These are phyloP conservation scores for Lactarius akahatsu DNA, from an alignment of 768 basidiomycete species.

Conservation along the genomic window DNA sequence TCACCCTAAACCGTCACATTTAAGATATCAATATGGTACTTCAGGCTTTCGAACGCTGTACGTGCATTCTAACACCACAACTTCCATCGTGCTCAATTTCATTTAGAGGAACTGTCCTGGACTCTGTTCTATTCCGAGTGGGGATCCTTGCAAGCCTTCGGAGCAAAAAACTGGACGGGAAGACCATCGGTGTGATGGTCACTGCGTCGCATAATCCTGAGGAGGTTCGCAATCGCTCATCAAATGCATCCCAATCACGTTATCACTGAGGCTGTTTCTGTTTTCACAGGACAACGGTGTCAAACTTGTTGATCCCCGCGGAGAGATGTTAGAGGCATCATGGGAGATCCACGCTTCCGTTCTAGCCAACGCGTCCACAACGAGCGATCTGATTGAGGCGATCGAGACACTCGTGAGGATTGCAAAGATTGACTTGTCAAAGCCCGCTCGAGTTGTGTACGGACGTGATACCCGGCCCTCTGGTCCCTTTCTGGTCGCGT, in stretches of 20 bases:
- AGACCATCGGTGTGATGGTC: constrained; percentile 96
- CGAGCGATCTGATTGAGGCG: constrained; percentile 66
- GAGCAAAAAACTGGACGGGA: constrained; percentile 89
- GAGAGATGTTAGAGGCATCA: constrained; percentile 93
- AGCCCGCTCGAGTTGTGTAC: constrained; percentile 82
- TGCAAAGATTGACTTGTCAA: constrained; percentile 72
- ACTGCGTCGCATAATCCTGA: constrained; percentile 99
- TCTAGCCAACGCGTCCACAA: constrained; percentile 79
- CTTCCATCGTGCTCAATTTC: constrained; percentile 17
- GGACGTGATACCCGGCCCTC: constrained; percentile 93
- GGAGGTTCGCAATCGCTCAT: constrained; percentile 47
- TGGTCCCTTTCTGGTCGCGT: constrained; percentile 68
- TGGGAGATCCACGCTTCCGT: constrained; percentile 91
- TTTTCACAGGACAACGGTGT: constrained; percentile 88
- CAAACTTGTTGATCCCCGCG: constrained; percentile 94
- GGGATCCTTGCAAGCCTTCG: constrained; percentile 87
- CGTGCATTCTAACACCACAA: constrained; percentile 35
- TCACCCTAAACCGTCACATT: constrained; percentile 69
- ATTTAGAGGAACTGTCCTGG: constrained; percentile 64
- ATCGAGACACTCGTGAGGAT: constrained; percentile 61
- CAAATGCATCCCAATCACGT: constrained; percentile 5
- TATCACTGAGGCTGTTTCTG: constrained; percentile 20
- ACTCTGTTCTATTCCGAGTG: constrained; percentile 92
- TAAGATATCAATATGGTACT: constrained; percentile 86
- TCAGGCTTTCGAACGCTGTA: constrained; percentile 93